Evolutionary conservation across 2,329 filamentous ascomycete species (phyloP), one percentile per base, ranked within the genome.

Genomic region (Clarireedia homoeocarpa): DNA sequence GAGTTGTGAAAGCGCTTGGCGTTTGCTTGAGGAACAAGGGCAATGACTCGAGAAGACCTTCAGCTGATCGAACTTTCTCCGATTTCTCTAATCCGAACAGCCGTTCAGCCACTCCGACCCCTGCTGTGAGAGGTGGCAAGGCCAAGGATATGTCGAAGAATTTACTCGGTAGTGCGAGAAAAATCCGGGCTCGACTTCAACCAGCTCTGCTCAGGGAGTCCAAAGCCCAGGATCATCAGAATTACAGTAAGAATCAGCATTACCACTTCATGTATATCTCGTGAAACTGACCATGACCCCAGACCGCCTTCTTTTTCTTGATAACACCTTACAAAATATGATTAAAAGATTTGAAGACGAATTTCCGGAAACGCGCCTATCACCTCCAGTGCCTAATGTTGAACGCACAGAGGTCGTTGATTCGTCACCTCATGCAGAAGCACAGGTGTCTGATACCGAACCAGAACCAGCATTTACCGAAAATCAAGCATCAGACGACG

Each of bases 301-400:
- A 88, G 85, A 83, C 38, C 86, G 88, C 49, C 80, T 97, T 20
- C 77, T 86, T 45, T 96, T 96, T 79, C 81, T 99, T 30, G 91
- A 96, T 66, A 78, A 87, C 59, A 97, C 94, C 0, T 78, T 99
- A 9, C 81, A 91, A 66, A 86, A 87, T 62, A 96, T 97, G 74
- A 97, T 97, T 67, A 85, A 89, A 69, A 87, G 94, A 27, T 99
- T 97, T 69, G 94, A 97, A 70, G 88, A 95, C 69, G 92, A 97
- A 71, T 97, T 91, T 66, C 94, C 94, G 0, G 92, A 97, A 68
- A 95, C 89, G 0, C 84, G 89, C 38, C 60, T 70, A 30, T 65
- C 62, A 44, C 57, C 63, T 55, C 59, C 63, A 44, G 50, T 60
- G 39, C 57, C 46, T 6, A 60, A 61, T 27, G 38, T 24, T 23